Base-by-base conservation (phyloP, 768 basidiomycete genomes). In the Leccinum pellstonianum region DNA sequence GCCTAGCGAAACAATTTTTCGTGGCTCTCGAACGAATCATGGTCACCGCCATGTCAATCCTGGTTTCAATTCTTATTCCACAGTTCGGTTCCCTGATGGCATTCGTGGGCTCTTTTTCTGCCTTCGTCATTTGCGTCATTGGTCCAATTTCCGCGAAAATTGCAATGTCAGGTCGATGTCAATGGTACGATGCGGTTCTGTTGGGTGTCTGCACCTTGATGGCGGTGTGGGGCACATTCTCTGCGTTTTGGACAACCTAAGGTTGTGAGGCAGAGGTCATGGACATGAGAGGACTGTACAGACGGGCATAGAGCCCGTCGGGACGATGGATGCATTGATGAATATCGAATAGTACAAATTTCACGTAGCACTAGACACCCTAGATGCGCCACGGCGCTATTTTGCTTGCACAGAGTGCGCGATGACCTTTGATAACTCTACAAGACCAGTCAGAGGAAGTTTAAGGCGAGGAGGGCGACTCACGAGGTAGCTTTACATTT, bases 41-140 rank as follows among this genome's bases (percentile, higher is more conserved):
- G 54, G 72, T 94, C 48, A 84, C 88, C 1, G 64, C 80, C 10
- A 66, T 86, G 35, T 82, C 88, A 23, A 86, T 92, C 12, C 70
- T 73, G 33, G 84, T 88, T 25, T 93, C 94, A 19, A 87, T 93
- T 58, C 70, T 83, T 54, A 72, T 95, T 21, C 93, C 93, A 5
- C 83, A 90, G 56, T 95, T 95, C 73, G 85, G 87, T 62, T 80
- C 86, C 5, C 77, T 88, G 73, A 93, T 95, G 90, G 91, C 93
- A 1, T 91, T 97, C 72, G 77, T 98, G 55, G 95, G 95, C 3
- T 87, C 91, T n/a, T 93, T 93, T 72, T 86, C 88, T 37, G 90
- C 93, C 0, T 86, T 86, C 63, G 76, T 86, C 67, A 80, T 93
- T 23, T 90, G 89, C 62, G 81, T 91, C 23, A 85, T 92, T 60